A percentile compares a stretch with the other conserved stretches of the same genome.
Evolutionary conservation across 257 asterid species (phyloP).

Genomic region (Solanum corneliomulleri): DNA sequence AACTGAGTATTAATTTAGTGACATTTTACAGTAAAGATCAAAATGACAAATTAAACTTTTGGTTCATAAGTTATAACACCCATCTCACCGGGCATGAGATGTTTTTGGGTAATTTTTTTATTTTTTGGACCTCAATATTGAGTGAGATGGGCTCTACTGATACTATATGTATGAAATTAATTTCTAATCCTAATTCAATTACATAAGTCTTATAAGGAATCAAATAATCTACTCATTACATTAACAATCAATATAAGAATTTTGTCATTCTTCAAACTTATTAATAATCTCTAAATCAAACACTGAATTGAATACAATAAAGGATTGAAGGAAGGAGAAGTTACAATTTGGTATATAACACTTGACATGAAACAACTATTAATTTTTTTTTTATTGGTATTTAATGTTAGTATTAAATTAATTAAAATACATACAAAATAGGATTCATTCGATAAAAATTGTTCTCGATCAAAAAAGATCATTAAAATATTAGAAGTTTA

Average conservation of each 20-base stretch:
- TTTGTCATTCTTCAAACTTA: neutral
- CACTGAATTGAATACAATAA: too few relatives aligned
- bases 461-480: neutral
- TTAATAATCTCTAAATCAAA: neutral
- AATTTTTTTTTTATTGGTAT: neutral
- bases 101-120: neutral
- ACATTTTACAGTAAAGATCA: neutral
- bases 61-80: neutral
- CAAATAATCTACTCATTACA: fast-evolving
- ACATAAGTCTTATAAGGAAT: too few relatives aligned
- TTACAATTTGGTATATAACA: too few relatives aligned
- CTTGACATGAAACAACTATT: neutral
- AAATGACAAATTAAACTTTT: neutral
- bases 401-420: too few relatives aligned
- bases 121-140: neutral
- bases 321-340: neutral
- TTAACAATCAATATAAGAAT: too few relatives aligned
- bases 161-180: too few relatives aligned
- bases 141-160: neutral
- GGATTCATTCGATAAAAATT: neutral
- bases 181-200: too few relatives aligned
- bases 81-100: neutral
- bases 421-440: neutral
- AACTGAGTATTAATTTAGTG: too few relatives aligned
- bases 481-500: too few relatives aligned